Percentiles rank a stretch among this genome's conserved stretches.
Conservation (phyloP, 352 stramenopile genomes). For the Globisporangium parvum region DNA sequence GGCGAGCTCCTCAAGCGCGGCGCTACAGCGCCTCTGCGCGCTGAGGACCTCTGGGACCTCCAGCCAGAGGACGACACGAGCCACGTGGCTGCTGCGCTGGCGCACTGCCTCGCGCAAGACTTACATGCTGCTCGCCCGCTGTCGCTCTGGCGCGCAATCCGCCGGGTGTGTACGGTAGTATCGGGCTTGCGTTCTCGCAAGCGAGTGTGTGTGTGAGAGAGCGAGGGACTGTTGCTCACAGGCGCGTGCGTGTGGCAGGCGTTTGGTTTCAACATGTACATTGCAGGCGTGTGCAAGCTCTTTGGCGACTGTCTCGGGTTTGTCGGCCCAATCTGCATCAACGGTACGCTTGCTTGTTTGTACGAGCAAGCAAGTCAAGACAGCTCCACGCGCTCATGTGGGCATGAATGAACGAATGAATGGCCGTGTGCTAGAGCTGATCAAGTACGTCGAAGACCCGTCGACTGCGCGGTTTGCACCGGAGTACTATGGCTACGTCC, state of each 20-base stretch:
- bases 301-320: slow-evolving; percentile 90
- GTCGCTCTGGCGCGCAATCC: slow-evolving; percentile 42
- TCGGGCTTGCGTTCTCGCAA: not conserved
- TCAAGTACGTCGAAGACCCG: slow-evolving; percentile 63
- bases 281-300: slow-evolving; percentile 89
- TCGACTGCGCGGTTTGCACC: slow-evolving; percentile 32
- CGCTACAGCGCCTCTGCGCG: slow-evolving; percentile 27
- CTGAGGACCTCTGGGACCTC: slow-evolving; percentile 36
- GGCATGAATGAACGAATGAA: not conserved
- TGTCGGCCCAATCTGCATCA: slow-evolving; percentile 71
- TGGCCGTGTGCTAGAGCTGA: slow-evolving; percentile 20
- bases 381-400: not conserved
- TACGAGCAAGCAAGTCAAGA: not conserved
- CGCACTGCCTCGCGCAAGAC: slow-evolving; percentile 20
- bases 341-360: slow-evolving; percentile 16
- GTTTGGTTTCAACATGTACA: slow-evolving; percentile 89
- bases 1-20: slow-evolving; percentile 28
- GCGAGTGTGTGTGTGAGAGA: not conserved
- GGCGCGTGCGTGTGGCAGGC: slow-evolving; percentile 22
- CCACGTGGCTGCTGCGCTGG: slow-evolving; percentile 7
- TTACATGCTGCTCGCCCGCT: slow-evolving; percentile 20
- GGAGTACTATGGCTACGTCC: slow-evolving; percentile 46
- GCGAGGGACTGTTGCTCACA: not conserved
- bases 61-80: slow-evolving; percentile 23
- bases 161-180: slow-evolving; percentile 13